phyloP scores from a whole-genome alignment of 257 asterid genomes.

The Forsythia suspensa region DNA sequence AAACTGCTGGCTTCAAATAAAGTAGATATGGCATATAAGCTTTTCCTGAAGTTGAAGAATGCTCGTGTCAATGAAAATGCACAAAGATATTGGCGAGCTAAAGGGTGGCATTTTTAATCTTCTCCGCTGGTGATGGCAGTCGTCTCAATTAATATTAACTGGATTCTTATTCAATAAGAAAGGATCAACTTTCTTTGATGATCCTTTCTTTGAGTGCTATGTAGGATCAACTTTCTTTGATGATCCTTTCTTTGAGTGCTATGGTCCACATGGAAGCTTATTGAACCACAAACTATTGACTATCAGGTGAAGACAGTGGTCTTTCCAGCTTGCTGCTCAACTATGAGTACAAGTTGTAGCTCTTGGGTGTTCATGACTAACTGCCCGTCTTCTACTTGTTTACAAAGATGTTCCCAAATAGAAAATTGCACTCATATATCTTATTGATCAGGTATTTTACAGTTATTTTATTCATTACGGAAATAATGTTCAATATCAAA shows the following conservation, averaged over 20 bases:
- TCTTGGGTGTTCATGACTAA: too few species aligned
- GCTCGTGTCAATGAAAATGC: slow-evolving; percentile 76
- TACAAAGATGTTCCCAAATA: too few species aligned
- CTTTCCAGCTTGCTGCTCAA: background rate
- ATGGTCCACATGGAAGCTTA: background rate
- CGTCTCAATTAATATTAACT: background rate
- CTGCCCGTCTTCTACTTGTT: too few species aligned
- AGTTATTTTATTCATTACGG: background rate
- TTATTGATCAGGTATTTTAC: background rate
- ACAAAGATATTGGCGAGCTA: slow-evolving; percentile 73
- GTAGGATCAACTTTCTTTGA: background rate
- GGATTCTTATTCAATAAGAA: background rate
- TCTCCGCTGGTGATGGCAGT: background rate
- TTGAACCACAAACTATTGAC: background rate
- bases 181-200: background rate
- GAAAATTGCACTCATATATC: background rate
- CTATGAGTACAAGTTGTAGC: background rate
- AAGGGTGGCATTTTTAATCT: slow-evolving; percentile 87
- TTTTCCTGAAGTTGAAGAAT: slow-evolving; percentile 58
- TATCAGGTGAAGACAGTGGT: background rate
- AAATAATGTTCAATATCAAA: background rate
- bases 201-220: background rate
- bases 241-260: slow-evolving; percentile 1
- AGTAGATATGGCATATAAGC: slow-evolving; percentile 74
- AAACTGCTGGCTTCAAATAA: slow-evolving; percentile 64